Percentiles rank a stretch among this genome's conserved stretches.
These are phyloP conservation scores for Trichothecium roseum DNA, from an alignment of 2,329 filamentous ascomycete species.

Conservation along the genomic window DNA sequence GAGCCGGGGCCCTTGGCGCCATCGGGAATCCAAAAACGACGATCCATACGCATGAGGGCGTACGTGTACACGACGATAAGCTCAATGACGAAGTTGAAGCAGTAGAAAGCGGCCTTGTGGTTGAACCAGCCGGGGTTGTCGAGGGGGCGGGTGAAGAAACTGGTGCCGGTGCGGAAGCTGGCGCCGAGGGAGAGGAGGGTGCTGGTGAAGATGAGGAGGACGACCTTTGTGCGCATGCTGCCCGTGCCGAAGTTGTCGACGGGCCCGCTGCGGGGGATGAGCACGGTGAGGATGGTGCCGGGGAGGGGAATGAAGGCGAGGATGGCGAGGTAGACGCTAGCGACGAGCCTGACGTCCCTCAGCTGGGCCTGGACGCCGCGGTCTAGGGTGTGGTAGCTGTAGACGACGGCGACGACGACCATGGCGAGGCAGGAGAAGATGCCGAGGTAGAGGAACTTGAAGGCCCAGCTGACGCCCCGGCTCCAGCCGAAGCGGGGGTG, in stretches of 20 bases:
- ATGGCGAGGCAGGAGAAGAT: slow-evolving; percentile 52
- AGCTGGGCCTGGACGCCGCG: slow-evolving; percentile 35
- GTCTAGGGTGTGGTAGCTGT: slow-evolving; percentile 57
- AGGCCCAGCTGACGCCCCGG: slow-evolving; percentile 33
- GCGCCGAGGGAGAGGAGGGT: slow-evolving; percentile 58
- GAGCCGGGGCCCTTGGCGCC: slow-evolving; percentile 50
- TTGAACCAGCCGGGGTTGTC: slow-evolving; percentile 58
- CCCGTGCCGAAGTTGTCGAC: slow-evolving; percentile 50
- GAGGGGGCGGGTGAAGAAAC: slow-evolving; percentile 38
- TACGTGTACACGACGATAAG: slow-evolving; percentile 59
- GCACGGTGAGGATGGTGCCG: slow-evolving; percentile 31
- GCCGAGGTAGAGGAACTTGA: slow-evolving; percentile 48
- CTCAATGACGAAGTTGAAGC: slow-evolving; percentile 70
- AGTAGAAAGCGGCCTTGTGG: slow-evolving; percentile 63
- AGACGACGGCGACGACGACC: slow-evolving; percentile 53
- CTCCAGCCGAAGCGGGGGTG: slow-evolving; percentile 66
- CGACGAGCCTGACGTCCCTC: slow-evolving; percentile 54
- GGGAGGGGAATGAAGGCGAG: slow-evolving; percentile 58
- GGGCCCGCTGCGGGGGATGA: slow-evolving; percentile 32
- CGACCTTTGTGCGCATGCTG: slow-evolving; percentile 54
- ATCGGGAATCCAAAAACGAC: slow-evolving; percentile 65
- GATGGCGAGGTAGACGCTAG: slow-evolving; percentile 54
- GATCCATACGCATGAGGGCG: slow-evolving; percentile 58
- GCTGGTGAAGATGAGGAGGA: slow-evolving; percentile 49
- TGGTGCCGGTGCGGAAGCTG: slow-evolving; percentile 52